These are phyloP conservation scores for Geranium brycei DNA, from an alignment of 345 rosid genomes.

Conservation along the genomic window DNA sequence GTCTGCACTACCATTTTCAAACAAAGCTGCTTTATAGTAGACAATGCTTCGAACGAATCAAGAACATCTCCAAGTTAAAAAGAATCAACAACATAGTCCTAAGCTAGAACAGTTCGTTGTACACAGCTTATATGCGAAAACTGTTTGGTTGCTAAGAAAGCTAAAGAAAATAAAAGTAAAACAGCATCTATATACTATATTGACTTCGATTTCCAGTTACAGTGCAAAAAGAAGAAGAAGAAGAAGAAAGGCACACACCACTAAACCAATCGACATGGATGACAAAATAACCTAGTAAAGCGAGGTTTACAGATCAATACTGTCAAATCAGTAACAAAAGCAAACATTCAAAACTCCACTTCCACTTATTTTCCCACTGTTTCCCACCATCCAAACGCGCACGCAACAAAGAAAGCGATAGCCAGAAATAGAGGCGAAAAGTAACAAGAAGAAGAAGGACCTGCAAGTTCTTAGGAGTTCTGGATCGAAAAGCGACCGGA, in stretches of 20 bases:
- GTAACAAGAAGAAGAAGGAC: conserved; percentile 8
- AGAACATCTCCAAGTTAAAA: too few species aligned
- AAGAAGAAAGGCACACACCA: background rate
- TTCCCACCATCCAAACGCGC: conserved; percentile 11
- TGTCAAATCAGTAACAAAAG: background rate
- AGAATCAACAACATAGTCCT: too few species aligned
- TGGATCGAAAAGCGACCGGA: conserved; percentile 20
- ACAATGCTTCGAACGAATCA: background rate
- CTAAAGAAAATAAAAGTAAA: background rate
- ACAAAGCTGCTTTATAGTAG: background rate
- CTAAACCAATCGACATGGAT: background rate
- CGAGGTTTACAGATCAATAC: background rate
- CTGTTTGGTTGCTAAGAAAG: background rate
- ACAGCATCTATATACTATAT: background rate
- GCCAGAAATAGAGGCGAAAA: background rate
- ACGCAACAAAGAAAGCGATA: conserved; percentile 8
- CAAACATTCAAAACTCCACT: conserved; percentile 1
- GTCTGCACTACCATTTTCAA: background rate
- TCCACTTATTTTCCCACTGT: background rate
- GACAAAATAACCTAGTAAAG: too few species aligned
- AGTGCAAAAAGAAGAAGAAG: background rate
- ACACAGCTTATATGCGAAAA: too few species aligned
- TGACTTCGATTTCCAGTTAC: background rate
- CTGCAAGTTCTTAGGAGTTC: background rate
- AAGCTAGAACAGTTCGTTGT: too few species aligned